These are phyloP conservation scores for Aspergillus transmontanensis DNA, from an alignment of 2,329 filamentous ascomycete genomes.

Conservation along the genomic window DNA sequence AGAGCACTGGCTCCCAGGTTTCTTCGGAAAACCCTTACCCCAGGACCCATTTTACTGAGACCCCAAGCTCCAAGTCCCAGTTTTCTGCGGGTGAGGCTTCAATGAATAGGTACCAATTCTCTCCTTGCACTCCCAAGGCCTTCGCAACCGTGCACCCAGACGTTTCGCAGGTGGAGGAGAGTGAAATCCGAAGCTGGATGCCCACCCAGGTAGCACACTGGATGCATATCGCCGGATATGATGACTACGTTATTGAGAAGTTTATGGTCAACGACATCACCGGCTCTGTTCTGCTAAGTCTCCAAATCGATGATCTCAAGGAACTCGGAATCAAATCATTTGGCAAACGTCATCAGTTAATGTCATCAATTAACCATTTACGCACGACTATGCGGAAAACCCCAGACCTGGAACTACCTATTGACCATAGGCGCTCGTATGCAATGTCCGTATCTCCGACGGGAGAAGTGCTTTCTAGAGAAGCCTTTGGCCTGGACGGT, in stretches of 20 bases:
- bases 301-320: conserved; percentile 80
- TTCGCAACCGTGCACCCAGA: conserved; percentile 45
- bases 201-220: conserved; percentile 47
- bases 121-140: conserved; percentile 53
- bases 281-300: conserved; percentile 80
- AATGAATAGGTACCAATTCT: conserved; percentile 12
- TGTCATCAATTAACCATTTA: conserved; percentile 34
- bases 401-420: conserved; percentile 13
- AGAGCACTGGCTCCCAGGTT: not conserved
- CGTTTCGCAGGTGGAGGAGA: conserved; percentile 32
- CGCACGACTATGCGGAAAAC: conserved; percentile 24
- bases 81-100: conserved; percentile 29
- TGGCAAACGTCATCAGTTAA: conserved; percentile 54
- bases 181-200: conserved; percentile 35
- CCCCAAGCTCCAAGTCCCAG: conserved; percentile 50
- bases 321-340: conserved; percentile 66
- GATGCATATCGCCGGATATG: conserved; percentile 83
- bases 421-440: conserved; percentile 29
- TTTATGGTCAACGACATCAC: conserved; percentile 93
- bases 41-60: conserved; percentile 24
- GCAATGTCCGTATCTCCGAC: conserved; percentile 13
- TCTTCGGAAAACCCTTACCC: not conserved
- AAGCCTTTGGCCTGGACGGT: not conserved
- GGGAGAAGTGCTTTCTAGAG: not conserved
- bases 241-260: conserved; percentile 71